Conservation (phyloP, 179 eudicot species). For the Vitellaria paradoxa region DNA sequence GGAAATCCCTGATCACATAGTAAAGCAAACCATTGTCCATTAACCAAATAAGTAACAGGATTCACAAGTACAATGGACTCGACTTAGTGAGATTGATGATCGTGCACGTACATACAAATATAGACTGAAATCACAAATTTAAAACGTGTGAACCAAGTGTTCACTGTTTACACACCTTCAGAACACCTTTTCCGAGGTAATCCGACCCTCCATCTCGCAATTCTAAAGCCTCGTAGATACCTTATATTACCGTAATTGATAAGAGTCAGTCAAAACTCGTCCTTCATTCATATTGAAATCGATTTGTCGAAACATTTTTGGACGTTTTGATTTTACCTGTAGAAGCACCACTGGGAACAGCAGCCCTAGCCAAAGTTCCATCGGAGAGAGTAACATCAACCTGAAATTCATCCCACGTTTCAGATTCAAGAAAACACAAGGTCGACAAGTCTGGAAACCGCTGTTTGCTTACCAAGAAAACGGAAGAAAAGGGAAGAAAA, state of each 20-base stretch:
- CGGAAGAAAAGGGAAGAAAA: not conserved
- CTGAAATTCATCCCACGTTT: conserved; percentile 22
- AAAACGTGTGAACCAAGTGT: not conserved
- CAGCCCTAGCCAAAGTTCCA: conserved; percentile 66
- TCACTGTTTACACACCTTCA: conserved; percentile 38
- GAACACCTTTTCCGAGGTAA: conserved; percentile 69
- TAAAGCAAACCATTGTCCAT: not conserved
- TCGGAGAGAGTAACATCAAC: conserved; percentile 50
- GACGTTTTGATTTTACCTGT: conserved; percentile 40
- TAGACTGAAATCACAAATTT: not conserved
- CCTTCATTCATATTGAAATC: not conserved
- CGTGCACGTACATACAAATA: not conserved
- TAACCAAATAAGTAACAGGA: not conserved
- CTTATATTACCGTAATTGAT: conserved; percentile 22
- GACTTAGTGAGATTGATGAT: not conserved
- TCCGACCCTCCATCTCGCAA: conserved; percentile 74
- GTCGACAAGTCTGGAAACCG: not conserved
- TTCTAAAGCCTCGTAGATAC: conserved; percentile 69
- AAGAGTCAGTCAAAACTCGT: not conserved
- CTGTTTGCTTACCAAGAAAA: not conserved
- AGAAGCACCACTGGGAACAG: conserved; percentile 84
- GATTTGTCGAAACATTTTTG: not conserved
- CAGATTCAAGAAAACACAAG: not conserved
- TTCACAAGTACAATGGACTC: not conserved
- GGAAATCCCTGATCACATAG: not conserved